Percentiles rank a stretch among this genome's conserved stretches.
phyloP scores from a whole-genome alignment of 2,329 filamentous ascomycete species.

The Cytospora mali region DNA sequence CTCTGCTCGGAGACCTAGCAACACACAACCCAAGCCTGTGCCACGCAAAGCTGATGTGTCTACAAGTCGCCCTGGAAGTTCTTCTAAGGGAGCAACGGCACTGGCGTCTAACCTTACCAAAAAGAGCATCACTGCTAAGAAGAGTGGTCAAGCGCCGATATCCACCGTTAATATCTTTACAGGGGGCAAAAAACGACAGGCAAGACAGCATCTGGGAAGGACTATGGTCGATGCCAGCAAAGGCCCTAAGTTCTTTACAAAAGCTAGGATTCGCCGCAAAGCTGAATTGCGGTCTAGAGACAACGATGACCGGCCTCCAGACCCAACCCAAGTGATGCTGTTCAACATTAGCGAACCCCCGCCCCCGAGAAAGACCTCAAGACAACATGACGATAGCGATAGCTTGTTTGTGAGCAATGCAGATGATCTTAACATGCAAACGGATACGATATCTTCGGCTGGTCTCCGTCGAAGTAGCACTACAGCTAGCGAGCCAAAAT shows the following conservation, averaged over 20 bases:
- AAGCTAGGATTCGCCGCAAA: slow-evolving; percentile 41
- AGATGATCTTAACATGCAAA: slow-evolving; percentile 3
- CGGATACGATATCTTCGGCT: background rate
- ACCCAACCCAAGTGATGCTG: slow-evolving; percentile 37
- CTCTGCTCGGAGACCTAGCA: slow-evolving; percentile 36
- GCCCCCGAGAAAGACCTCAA: slow-evolving; percentile 1
- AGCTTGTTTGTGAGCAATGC: background rate
- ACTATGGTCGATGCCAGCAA: slow-evolving; percentile 46
- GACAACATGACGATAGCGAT: background rate
- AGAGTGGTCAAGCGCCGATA: slow-evolving; percentile 35
- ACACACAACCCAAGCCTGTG: slow-evolving; percentile 21
- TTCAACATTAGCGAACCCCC: slow-evolving; percentile 33
- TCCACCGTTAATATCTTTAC: slow-evolving; percentile 48
- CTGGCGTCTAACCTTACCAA: slow-evolving; percentile 4
- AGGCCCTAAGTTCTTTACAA: slow-evolving; percentile 45
- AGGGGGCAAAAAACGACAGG: slow-evolving; percentile 45
- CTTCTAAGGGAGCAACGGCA: background rate
- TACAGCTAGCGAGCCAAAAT: slow-evolving; percentile 1
- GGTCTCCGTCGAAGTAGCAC: slow-evolving; percentile 23
- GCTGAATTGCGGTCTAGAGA: slow-evolving; percentile 48
- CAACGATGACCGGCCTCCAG: slow-evolving; percentile 46
- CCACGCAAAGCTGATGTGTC: background rate
- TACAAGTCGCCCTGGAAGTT: slow-evolving; percentile 2
- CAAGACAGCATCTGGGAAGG: slow-evolving; percentile 41
- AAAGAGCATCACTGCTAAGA: slow-evolving; percentile 32